Evolutionary conservation across 768 basidiomycete species (phyloP).

Genomic region (Boletus coccyginus): DNA sequence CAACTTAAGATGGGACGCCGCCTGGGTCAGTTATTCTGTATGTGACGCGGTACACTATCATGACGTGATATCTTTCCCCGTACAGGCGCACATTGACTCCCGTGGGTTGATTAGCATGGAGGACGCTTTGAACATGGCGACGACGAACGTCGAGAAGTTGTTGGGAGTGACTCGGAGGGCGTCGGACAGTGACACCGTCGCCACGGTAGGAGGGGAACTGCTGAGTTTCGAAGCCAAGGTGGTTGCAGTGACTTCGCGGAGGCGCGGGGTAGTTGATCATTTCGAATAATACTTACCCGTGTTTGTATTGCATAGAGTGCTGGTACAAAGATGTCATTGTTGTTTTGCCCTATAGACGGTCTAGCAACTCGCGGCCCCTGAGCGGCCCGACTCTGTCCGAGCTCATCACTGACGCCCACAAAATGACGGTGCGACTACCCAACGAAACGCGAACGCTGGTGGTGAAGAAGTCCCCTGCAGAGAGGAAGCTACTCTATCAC

Average conservation of each 20-base stretch:
- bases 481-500: slow-evolving; percentile 46
- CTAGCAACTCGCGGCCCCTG: not conserved
- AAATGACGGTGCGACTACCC: slow-evolving; percentile 31
- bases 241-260: slow-evolving; percentile 39
- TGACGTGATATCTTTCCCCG: not conserved
- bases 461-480: slow-evolving; percentile 41
- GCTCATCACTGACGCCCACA: not conserved
- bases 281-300: slow-evolving; percentile 20
- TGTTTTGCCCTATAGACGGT: too few species aligned
- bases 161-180: slow-evolving; percentile 33
- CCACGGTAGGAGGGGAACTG: slow-evolving; percentile 37
- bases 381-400: not conserved
- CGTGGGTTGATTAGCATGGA: slow-evolving; percentile 39
- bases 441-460: slow-evolving; percentile 47
- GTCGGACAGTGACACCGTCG: slow-evolving; percentile 37
- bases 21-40: slow-evolving; percentile 80
- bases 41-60: not conserved
- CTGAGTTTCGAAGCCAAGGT: slow-evolving; percentile 46
- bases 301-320: not conserved
- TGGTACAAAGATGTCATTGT: too few species aligned
- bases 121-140: slow-evolving; percentile 40
- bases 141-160: slow-evolving; percentile 42
- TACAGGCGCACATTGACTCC: slow-evolving; percentile 34
- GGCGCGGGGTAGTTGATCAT: slow-evolving; percentile 35
- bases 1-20: slow-evolving; percentile 84